Conservation (phyloP, 2,329 filamentous ascomycete genomes). For the Capronia coronata region DNA sequence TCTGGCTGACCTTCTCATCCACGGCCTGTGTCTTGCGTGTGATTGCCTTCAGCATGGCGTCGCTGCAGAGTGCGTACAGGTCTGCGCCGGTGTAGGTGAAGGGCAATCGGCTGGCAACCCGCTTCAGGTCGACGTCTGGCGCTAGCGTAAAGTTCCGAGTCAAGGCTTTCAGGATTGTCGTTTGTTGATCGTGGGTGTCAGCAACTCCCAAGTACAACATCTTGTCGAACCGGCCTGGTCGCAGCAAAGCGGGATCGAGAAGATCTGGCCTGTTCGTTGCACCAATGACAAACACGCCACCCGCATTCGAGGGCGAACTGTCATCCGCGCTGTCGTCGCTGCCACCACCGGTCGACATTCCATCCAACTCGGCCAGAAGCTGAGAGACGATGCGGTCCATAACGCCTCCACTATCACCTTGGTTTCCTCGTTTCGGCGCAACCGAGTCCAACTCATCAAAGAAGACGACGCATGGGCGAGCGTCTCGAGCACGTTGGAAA, state of each 20-base stretch:
- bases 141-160: constrained; percentile 90
- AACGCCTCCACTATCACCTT: constrained; percentile 92
- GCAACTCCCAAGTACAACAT: constrained; percentile 96
- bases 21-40: constrained; percentile 80
- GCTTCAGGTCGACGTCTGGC: constrained; percentile 66
- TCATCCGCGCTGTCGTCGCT: constrained; percentile 54
- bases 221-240: constrained; percentile 92
- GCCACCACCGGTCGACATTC: constrained; percentile 74
- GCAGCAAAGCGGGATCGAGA: constrained; percentile 78
- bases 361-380: constrained; percentile 87
- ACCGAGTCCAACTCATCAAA: constrained; percentile 92
- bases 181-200: constrained; percentile 93
- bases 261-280: constrained; percentile 93
- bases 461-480: constrained; percentile 82
- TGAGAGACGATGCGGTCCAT: constrained; percentile 98
- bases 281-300: constrained; percentile 92
- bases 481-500: constrained; percentile 79
- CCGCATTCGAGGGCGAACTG: constrained; percentile 39
- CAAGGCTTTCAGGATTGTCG: constrained; percentile 86
- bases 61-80: constrained; percentile 92
- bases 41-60: constrained; percentile 98
- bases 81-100: constrained; percentile 98
- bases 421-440: constrained; percentile 91
- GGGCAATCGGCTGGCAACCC: constrained; percentile 70
- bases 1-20: constrained; percentile 69